Evolutionary conservation across 2,329 filamentous ascomycete genomes (phyloP).

Genomic region (Monosporascus sp.): DNA sequence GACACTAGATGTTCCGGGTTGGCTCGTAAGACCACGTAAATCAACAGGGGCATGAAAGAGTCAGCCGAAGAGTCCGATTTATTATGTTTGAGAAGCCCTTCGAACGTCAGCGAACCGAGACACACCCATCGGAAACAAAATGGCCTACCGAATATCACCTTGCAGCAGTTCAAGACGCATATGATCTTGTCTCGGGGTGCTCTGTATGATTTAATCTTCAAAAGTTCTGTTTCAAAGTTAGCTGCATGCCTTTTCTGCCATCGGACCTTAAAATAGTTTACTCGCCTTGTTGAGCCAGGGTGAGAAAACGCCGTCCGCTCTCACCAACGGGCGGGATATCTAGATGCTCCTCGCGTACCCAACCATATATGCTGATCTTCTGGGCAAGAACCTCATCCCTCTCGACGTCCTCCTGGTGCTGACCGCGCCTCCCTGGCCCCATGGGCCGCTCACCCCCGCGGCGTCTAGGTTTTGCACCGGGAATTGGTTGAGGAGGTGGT

Average conservation of each 20-base stretch:
- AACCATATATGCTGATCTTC: slow-evolving; percentile 94
- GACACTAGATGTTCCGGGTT: slow-evolving; percentile 95
- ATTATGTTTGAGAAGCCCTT: slow-evolving; percentile 81
- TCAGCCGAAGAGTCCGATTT: slow-evolving; percentile 94
- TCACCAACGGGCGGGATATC: slow-evolving; percentile 84
- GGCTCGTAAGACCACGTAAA: slow-evolving; percentile 90
- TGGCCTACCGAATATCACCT: slow-evolving; percentile 85
- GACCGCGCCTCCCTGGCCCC: slow-evolving; percentile 81
- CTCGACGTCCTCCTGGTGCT: slow-evolving; percentile 97
- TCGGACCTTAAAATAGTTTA: neutral
- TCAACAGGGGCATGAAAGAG: slow-evolving; percentile 89
- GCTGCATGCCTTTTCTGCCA: neutral
- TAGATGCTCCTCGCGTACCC: slow-evolving; percentile 88
- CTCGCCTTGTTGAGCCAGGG: slow-evolving; percentile 78
- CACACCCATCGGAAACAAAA: neutral
- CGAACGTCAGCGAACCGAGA: neutral
- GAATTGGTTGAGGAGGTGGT: slow-evolving; percentile 67
- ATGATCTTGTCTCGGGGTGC: slow-evolving; percentile 98
- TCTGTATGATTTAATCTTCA: slow-evolving; percentile 95
- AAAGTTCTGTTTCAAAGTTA: slow-evolving; percentile 58
- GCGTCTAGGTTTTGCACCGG: slow-evolving; percentile 61
- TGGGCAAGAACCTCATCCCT: slow-evolving; percentile 92
- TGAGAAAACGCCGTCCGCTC: slow-evolving; percentile 81
- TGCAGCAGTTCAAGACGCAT: slow-evolving; percentile 96
- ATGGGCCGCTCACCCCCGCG: slow-evolving; percentile 63